Evolutionary conservation across 192 early-diverging fungal species (phyloP).

Genomic region (Coemansia sp.): DNA sequence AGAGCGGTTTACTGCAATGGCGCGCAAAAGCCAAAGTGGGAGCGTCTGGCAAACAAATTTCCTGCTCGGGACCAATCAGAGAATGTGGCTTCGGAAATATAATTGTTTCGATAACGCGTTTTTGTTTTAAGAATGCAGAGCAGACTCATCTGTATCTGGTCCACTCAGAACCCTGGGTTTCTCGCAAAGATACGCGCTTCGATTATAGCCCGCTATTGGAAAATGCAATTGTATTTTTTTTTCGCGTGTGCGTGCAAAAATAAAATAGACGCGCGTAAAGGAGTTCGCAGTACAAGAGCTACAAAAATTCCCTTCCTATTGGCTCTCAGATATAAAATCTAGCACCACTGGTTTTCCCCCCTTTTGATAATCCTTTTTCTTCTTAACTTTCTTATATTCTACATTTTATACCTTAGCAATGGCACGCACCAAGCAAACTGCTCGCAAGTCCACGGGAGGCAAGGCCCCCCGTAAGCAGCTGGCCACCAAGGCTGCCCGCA

Average conservation of each 20-base stretch:
- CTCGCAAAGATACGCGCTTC: slow-evolving; percentile 5
- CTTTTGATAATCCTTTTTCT: background rate
- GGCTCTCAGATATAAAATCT: slow-evolving; percentile 7
- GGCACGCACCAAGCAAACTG: slow-evolving; percentile 51
- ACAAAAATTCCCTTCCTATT: background rate
- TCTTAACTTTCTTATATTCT: background rate
- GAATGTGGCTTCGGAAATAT: too few relatives aligned
- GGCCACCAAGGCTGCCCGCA: slow-evolving; percentile 96
- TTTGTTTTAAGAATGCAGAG: too few relatives aligned
- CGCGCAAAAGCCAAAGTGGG: background rate
- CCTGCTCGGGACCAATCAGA: too few relatives aligned
- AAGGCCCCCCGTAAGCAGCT: slow-evolving; percentile 97
- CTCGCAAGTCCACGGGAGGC: slow-evolving; percentile 98
- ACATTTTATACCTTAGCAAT: slow-evolving; percentile 10
- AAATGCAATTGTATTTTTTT: background rate
- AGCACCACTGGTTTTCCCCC: background rate
- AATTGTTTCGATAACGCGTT: too few relatives aligned
- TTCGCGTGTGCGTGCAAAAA: background rate
- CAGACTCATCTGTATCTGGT: too few relatives aligned
- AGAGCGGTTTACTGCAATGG: slow-evolving; percentile 1
- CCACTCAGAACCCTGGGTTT: too few relatives aligned
- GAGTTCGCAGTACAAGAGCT: background rate
- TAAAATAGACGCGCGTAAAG: background rate
- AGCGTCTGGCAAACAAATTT: background rate
- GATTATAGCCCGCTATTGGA: slow-evolving; percentile 2